Base-by-base conservation (phyloP, 345 rosid genomes). In the Nephelium lappaceum region DNA sequence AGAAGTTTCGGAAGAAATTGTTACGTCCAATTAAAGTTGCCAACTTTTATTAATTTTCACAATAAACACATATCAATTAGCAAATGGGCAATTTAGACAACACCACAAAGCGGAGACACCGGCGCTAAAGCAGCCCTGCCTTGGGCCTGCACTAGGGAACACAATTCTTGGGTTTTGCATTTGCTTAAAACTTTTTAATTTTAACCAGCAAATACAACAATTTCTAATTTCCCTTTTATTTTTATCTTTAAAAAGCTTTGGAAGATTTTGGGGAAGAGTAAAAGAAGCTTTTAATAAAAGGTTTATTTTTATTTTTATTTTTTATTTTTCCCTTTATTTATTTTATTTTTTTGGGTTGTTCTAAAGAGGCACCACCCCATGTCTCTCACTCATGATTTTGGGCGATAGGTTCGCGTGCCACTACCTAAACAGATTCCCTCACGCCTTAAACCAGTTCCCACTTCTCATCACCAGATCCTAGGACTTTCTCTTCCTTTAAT, bases 341-440 rank as follows among this genome's bases (percentile, higher is more conserved):
- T 7, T 11, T 5, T 45, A 0, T 49, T 49, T 11, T 49, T 11
- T 49, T 4, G 12, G 51, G 51, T 45, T 51, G 5, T 11, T 51
- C 23, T 6, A 63, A 78, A 74, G 75, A 53, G 36, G 18, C 67
- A 24, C 73, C 63, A 61, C 58, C 42, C 63, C n/a, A 72, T 61
- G 41, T 47, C 62, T 11, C 76, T 27, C 65, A 51, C 72, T 87
- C 86, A 86, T 87, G 85, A 86, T 87, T 88, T 86, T 63, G 83
- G 86, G 88, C 84, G 84, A 72, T 83, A 87, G 84, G 90, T 82
- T 86, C 80, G 90, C 92, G 88, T 88, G 93, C 89, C 89, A 78
- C 84, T 61, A 75, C 81, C 79, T 78, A 72, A 78, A 80, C 83
- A 83, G 87, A 88, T 87, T 83, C 88, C 76, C 82, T 57, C 91